phyloP scores from a whole-genome alignment of 768 basidiomycete genomes.

The Lyophyllum shimeji region DNA sequence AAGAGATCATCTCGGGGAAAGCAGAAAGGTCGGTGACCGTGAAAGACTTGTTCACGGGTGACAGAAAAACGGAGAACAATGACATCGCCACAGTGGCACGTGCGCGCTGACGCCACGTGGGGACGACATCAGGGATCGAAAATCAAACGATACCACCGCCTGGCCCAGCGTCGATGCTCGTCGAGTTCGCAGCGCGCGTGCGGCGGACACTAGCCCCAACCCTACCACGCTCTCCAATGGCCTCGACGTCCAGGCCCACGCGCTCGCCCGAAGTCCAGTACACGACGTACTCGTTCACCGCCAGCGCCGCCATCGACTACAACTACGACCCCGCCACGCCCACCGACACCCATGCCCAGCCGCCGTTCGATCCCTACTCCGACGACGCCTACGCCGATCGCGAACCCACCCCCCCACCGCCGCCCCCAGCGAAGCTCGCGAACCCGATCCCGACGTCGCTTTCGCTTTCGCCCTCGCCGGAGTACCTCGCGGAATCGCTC shows the following conservation, averaged over 20 bases:
- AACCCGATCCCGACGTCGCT: conserved; percentile 16
- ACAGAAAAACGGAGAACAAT: too few species aligned
- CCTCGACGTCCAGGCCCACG: neutral
- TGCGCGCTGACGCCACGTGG: too few species aligned
- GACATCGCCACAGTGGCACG: too few species aligned
- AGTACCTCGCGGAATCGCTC: conserved; percentile 31
- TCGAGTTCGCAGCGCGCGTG: neutral
- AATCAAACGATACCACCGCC: too few species aligned
- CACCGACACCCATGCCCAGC: conserved; percentile 4
- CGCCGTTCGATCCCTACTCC: conserved; percentile 22
- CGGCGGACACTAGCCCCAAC: too few species aligned
- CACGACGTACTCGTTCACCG: conserved; percentile 11
- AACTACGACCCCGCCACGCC: conserved; percentile 24
- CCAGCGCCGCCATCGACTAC: conserved; percentile 22
- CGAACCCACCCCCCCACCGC: conserved; percentile 32
- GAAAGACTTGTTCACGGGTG: too few species aligned
- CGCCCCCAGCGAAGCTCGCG: conserved; percentile 32
- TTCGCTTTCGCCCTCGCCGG: conserved; percentile 24
- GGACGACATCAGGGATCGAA: too few species aligned
- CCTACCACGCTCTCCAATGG: neutral
- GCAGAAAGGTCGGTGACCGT: too few species aligned
- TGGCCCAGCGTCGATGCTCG: too few species aligned
- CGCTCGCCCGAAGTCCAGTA: conserved; percentile 6
- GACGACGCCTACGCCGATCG: conserved; percentile 4
- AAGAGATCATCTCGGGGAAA: too few species aligned